Evolutionary conservation across 2,329 filamentous ascomycete species (phyloP).

Genomic region (Aureobasidium melanogenum): DNA sequence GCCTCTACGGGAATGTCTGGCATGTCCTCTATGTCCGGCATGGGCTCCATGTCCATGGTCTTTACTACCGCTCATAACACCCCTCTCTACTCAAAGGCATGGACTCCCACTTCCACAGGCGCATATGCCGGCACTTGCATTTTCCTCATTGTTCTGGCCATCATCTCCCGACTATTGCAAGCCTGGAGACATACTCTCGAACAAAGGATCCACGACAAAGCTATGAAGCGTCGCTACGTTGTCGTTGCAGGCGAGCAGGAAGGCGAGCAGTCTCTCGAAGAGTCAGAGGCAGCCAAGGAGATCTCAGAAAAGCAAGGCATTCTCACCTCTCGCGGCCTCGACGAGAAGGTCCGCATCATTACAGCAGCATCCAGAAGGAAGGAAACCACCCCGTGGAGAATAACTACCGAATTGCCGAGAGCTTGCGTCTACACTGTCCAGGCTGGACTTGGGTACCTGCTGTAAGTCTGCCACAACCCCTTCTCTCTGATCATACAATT

Average conservation of each 20-base stretch:
- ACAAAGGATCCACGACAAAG: constrained; percentile 61
- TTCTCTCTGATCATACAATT: constrained; percentile 15
- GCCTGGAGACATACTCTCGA: constrained; percentile 56
- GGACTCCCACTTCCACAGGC: constrained; percentile 63
- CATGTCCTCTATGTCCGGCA: constrained; percentile 16
- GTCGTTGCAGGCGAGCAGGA: constrained; percentile 56
- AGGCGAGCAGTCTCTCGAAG: constrained; percentile 9
- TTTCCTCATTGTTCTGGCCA: constrained; percentile 71
- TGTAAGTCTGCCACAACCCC: constrained; percentile 51
- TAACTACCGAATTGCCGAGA: constrained; percentile 68
- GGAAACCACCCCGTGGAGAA: constrained; percentile 62
- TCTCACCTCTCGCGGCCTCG: constrained; percentile 64
- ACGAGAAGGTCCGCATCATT: constrained; percentile 72
- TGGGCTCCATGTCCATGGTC: constrained; percentile 42
- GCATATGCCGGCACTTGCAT: constrained; percentile 84
- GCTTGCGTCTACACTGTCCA: constrained; percentile 62
- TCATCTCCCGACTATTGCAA: constrained; percentile 60
- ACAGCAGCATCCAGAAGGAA: constrained; percentile 42
- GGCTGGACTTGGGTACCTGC: constrained; percentile 70
- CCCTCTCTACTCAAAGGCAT: constrained; percentile 57
- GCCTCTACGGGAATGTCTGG: constrained; percentile 4
- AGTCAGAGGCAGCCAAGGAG: constrained; percentile 14
- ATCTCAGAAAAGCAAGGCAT: constrained; percentile 57
- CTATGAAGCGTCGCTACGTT: constrained; percentile 68
- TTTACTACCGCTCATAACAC: constrained; percentile 59